Conservation (phyloP, 2,329 filamentous ascomycete species). For the Geosmithia putterillii region DNA sequence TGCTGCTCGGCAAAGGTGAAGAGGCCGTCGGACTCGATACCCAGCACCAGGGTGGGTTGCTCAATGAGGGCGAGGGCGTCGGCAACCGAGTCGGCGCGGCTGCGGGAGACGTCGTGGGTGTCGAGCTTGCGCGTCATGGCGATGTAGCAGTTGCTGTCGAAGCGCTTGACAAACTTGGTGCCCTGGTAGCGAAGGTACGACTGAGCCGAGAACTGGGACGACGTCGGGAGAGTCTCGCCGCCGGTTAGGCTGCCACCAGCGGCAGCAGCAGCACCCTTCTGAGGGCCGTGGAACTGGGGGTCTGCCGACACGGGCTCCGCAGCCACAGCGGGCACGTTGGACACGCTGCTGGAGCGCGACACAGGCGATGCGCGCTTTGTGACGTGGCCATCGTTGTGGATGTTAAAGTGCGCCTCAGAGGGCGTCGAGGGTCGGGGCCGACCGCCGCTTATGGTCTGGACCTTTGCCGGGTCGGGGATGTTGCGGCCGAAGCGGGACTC, state of each 20-base stretch:
- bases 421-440: slow-evolving; percentile 47
- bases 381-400: slow-evolving; percentile 73
- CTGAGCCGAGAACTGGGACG: slow-evolving; percentile 95
- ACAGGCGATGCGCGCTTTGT: slow-evolving; percentile 37
- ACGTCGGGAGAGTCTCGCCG: slow-evolving; percentile 39
- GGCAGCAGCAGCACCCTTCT: slow-evolving; percentile 13
- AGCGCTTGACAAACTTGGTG: slow-evolving; percentile 90
- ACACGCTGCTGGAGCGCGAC: slow-evolving; percentile 34
- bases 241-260: slow-evolving; percentile 28
- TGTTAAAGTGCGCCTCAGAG: slow-evolving; percentile 62
- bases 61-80: slow-evolving; percentile 71
- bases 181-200: slow-evolving; percentile 96
- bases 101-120: slow-evolving; percentile 85
- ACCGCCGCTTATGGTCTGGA: slow-evolving; percentile 68
- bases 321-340: slow-evolving; percentile 12
- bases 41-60: slow-evolving; percentile 82
- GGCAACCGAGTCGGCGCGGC: slow-evolving; percentile 53
- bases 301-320: slow-evolving; percentile 20
- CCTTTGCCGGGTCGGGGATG: slow-evolving; percentile 71
- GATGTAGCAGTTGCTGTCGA: slow-evolving; percentile 98
- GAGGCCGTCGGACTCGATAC: slow-evolving; percentile 89
- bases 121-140: slow-evolving; percentile 96
- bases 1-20: slow-evolving; percentile 97
- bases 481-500: slow-evolving; percentile 92
- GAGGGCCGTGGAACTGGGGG: slow-evolving; percentile 60